Base-by-base conservation (phyloP, 2,329 filamentous ascomycete species). In the Venturia oleaginea region DNA sequence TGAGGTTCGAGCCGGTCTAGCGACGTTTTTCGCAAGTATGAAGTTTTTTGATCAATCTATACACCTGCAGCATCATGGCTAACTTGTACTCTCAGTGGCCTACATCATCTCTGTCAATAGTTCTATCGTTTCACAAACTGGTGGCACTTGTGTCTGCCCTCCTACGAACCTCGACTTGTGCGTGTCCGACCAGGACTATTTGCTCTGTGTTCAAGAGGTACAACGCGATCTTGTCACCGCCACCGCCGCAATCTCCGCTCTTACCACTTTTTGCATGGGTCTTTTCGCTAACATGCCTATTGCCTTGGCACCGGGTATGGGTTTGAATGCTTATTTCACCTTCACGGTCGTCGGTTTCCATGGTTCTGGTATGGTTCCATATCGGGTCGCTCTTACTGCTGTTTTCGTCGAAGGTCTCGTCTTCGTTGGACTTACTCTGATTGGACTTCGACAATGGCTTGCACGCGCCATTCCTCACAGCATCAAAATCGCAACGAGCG, bases 381-480 rank as follows among this genome's bases (percentile, higher is more conserved):
- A 90, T 72, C 75, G 83, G 63, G 82, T 92, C 51, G 91, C 91
- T 40, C 78, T 95, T 43, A 94, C 91, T 4, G 91, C 91, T 63
- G 91, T 94, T 68, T 95, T 96, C 72, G 87, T 94, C 17, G 91
- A 96, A 75, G 91, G 91, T 43, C 90, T 89, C 74, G 86, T 95
- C 67, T 96, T 96, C 76, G 84, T 95, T 61, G 89, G 79, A 3
- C 82, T 96, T 48, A 91, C 91, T 1, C 72, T 92, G 34, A 78
- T 90, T 62, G 89, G 89, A 46, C 80, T 93, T 75, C 86, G 89
- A 27, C 89, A 93, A 73, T 92, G 89, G 89, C 83, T 93, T 37
- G 89, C 90, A 30, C 86, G 90, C 68, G 87, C 89, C 54, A 91
- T 95, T 67, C 91, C 91, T 1, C 83, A 85, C 48, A 91, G 88